Base-by-base conservation (phyloP, 306 rosid species). In the Sindora glabra region DNA sequence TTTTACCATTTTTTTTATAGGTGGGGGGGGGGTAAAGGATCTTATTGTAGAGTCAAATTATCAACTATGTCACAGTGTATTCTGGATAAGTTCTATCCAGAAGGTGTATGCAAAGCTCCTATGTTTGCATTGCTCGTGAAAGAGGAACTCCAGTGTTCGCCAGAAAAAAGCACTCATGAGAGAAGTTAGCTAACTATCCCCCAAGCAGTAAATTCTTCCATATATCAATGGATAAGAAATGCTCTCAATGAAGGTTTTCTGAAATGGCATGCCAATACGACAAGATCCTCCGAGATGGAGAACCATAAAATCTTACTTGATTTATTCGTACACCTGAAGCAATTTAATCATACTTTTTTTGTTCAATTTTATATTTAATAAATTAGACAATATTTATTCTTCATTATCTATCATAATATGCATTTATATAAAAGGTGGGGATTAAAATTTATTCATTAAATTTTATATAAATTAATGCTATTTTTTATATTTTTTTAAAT, bases 81-180 rank as follows among this genome's bases (percentile, higher is more conserved):
- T 15, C 40, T 16, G 1, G 81, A 71, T 17, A 64, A 71, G 53
- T 70, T 62, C 27, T 54, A 72, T 51, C 82, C 78, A 0, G 56
- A 67, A 48, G 82, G 82, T 12, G 13, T 61, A 41, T 72, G 82
- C 72, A 77, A 56, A 68, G 78, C 82, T 26, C 72, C 71, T 11
- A 56, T 77, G 78, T 77, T 56, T 51, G 75, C 65, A 12, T 50
- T 77, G 71, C 74, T 67, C 24, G 82, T 77, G 57, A 72, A 58
- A 10, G 82, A 72, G 67, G 78, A 77, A 59, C 78, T 77, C 2
- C 37, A 48, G 50, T 49, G 17, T 47, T 77, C 78, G 78, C 82
- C 81, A 19, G 81, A 77, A 52, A 64, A 66, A 49, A 71, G 57
- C 59, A 66, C 67, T 54, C 81, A 77, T 12, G 50, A 61, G 18